Percentiles rank a stretch among this genome's conserved stretches.
Evolutionary conservation across 306 rosid species (phyloP).

Genomic region (Glycine latifolia): DNA sequence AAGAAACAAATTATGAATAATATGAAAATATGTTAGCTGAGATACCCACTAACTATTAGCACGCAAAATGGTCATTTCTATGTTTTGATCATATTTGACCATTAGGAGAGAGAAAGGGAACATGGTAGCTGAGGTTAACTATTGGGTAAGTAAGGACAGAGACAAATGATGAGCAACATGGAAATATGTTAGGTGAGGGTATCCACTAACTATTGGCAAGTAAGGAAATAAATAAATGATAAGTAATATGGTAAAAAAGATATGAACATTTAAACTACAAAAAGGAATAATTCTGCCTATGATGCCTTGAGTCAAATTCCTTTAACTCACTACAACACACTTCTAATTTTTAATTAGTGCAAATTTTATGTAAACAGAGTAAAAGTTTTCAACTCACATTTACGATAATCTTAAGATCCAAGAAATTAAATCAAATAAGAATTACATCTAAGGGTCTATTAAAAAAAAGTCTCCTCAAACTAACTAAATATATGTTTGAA

Average conservation of each 20-base stretch:
- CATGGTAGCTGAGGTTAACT: slow-evolving; percentile 2
- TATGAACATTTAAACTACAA: not conserved
- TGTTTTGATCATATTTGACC: not conserved
- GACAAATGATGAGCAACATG: not conserved
- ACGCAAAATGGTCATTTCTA: not conserved
- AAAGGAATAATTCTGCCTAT: too few relatives aligned
- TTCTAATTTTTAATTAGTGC: not conserved
- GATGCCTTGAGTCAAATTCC: too few relatives aligned
- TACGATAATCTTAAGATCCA: not conserved
- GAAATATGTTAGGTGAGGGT: not conserved
- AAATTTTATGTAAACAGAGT: not conserved
- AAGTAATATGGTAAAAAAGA: not conserved
- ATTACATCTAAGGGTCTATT: too few relatives aligned
- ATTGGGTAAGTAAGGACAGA: slow-evolving; percentile 1
- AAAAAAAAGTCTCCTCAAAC: too few relatives aligned
- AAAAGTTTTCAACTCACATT: not conserved
- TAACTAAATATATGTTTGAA: too few relatives aligned
- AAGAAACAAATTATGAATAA: not conserved
- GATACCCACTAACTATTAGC: not conserved
- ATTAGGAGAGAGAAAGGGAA: not conserved
- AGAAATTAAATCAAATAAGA: not conserved
- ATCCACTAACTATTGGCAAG: not conserved
- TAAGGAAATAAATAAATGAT: not conserved
- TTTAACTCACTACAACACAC: not conserved
- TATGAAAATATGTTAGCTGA: not conserved